These are phyloP conservation scores for Dichotomopilus funicola DNA, from an alignment of 2,329 filamentous ascomycete species.

Conservation along the genomic window DNA sequence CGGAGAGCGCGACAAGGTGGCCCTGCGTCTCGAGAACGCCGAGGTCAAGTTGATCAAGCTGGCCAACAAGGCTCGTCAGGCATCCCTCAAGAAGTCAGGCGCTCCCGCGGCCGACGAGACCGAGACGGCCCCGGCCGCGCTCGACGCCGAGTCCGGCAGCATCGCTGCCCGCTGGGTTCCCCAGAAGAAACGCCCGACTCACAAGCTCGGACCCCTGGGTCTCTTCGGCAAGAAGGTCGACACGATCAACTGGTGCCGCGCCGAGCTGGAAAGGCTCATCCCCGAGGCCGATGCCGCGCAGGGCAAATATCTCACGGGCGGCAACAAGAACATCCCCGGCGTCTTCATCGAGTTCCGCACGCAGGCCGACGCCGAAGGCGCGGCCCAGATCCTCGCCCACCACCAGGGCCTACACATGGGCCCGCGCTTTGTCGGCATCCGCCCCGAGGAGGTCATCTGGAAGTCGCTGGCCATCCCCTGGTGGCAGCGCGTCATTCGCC, in stretches of 20 bases:
- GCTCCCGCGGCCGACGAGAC: constrained; percentile 37
- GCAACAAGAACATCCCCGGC: constrained; percentile 61
- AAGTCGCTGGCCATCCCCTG: constrained; percentile 73
- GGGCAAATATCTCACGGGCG: constrained; percentile 56
- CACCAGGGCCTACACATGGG: constrained; percentile 83
- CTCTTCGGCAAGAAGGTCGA: constrained; percentile 84
- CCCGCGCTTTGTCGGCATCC: constrained; percentile 75
- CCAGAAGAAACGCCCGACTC: constrained; percentile 67
- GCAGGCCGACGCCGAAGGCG: constrained; percentile 77
- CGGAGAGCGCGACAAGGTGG: constrained; percentile 70
- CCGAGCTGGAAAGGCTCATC: constrained; percentile 68
- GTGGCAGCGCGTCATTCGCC: constrained; percentile 75
- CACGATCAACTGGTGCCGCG: constrained; percentile 83
- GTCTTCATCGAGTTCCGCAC: constrained; percentile 87
- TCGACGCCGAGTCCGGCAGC: constrained; percentile 61
- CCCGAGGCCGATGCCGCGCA: constrained; percentile 65
- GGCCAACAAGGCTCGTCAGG: constrained; percentile 65
- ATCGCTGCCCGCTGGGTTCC: constrained; percentile 70
- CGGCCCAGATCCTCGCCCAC: constrained; percentile 80
- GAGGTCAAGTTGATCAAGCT: constrained; percentile 79
- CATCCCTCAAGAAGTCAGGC: constrained; percentile 64
- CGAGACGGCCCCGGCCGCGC: constrained; percentile 40
- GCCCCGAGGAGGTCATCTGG: constrained; percentile 83
- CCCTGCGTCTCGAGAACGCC: constrained; percentile 75
- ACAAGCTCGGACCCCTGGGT: constrained; percentile 61